Percentiles rank a stretch among this genome's conserved stretches.
These are phyloP conservation scores for Acer saccharum DNA, from an alignment of 345 rosid species.

Conservation along the genomic window DNA sequence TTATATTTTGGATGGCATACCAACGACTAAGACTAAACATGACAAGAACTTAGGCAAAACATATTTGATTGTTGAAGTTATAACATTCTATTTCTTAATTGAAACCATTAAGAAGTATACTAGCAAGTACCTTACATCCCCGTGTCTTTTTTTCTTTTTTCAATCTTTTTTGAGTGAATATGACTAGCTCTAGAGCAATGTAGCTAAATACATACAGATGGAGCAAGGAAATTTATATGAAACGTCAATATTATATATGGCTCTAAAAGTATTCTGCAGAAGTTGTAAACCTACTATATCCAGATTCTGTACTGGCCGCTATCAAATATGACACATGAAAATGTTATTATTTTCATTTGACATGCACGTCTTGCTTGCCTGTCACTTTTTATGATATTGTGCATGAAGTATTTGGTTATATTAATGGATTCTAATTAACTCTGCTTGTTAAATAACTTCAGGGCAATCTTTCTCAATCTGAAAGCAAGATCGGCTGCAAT, in stretches of 20 bases:
- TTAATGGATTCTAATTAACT: neutral
- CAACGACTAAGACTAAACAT: neutral
- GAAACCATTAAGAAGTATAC: neutral
- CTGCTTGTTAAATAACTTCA: conserved; percentile 28
- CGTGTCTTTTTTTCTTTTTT: neutral
- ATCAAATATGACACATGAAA: neutral
- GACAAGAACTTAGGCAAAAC: neutral
- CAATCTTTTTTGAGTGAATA: neutral
- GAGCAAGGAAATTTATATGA: neutral
- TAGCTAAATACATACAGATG: neutral
- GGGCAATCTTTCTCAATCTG: conserved; percentile 84
- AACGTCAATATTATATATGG: neutral
- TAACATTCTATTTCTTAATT: neutral
- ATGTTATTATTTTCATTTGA: neutral
- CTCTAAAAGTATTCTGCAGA: neutral
- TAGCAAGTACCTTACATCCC: neutral
- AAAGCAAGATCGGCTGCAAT: conserved; percentile 69
- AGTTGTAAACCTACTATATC: neutral
- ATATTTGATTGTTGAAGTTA: neutral
- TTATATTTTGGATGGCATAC: neutral
- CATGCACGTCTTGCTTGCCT: neutral
- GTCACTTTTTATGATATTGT: neutral
- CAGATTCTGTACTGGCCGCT: neutral
- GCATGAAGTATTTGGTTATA: neutral
- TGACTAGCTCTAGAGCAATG: neutral